phyloP scores from a whole-genome alignment of 2,329 filamentous ascomycete species.

The Boeremia exigua region DNA sequence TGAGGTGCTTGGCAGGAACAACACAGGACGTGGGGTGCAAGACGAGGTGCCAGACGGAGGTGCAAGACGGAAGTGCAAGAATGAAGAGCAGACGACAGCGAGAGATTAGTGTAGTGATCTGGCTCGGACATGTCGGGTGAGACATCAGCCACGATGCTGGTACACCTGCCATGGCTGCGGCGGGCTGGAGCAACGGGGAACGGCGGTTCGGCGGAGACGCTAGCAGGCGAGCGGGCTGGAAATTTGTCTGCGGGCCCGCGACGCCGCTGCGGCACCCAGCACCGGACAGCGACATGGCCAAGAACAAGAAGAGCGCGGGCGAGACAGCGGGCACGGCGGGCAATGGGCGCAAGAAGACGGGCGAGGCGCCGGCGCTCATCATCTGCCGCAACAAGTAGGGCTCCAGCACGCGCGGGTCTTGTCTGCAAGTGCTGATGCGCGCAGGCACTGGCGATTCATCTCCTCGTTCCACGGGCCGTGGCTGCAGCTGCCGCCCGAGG shows the following conservation, averaged over 20 bases:
- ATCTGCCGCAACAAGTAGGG: slow-evolving; percentile 54
- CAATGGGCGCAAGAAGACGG: background rate
- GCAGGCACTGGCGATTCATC: slow-evolving; percentile 83
- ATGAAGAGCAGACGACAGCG: no score
- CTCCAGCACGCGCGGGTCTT: slow-evolving; percentile 1
- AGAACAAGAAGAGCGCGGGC: slow-evolving; percentile 42
- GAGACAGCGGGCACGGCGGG: background rate
- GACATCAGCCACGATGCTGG: no score
- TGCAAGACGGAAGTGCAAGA: no score
- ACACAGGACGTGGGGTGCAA: background rate
- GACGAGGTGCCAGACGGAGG: no score
- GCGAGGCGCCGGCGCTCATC: slow-evolving; percentile 42
- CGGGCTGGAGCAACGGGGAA: no score
- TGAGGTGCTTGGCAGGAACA: background rate
- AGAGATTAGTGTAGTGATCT: no score
- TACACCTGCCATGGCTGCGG: no score
- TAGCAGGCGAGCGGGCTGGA: slow-evolving; percentile 4
- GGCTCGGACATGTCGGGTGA: no score
- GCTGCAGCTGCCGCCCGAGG: slow-evolving; percentile 79
- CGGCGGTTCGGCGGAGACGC: background rate
- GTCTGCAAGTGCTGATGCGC: slow-evolving; percentile 12
- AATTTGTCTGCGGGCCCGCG: slow-evolving; percentile 1
- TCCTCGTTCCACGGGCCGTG: slow-evolving; percentile 84
- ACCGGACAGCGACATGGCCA: slow-evolving; percentile 30
- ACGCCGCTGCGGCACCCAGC: no score